Percentiles rank a stretch among this genome's conserved stretches.
phyloP scores from a whole-genome alignment of 768 basidiomycete species.

The Mycena pura region DNA sequence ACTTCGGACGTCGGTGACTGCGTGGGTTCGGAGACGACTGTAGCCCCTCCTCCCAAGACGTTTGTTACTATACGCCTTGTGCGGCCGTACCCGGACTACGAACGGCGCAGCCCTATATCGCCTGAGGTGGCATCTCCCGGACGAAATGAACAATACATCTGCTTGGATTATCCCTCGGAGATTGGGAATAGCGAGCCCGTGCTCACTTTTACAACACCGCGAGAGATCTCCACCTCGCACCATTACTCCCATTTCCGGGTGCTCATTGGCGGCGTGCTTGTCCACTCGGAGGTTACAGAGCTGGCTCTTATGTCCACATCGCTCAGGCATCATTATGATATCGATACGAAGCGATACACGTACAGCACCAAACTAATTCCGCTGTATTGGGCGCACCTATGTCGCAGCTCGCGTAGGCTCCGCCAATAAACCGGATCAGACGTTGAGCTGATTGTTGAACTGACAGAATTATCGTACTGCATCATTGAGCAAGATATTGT shows the following conservation, averaged over 20 bases:
- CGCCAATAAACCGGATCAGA: background rate
- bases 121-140: conserved; percentile 5
- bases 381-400: conserved; percentile 33
- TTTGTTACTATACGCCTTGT: conserved; percentile 21
- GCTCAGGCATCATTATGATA: background rate
- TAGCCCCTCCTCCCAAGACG: background rate
- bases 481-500: conserved; percentile 33
- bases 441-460: background rate
- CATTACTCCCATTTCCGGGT: conserved; percentile 33
- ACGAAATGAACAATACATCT: conserved; percentile 16
- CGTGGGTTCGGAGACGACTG: background rate
- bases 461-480: conserved; percentile 31
- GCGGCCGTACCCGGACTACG: background rate
- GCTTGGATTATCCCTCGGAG: conserved; percentile 22
- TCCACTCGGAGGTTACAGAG: conserved; percentile 33
- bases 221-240: conserved; percentile 22
- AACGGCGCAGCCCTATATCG: background rate
- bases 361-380: conserved; percentile 33
- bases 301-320: conserved; percentile 18
- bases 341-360: conserved; percentile 1
- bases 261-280: conserved; percentile 28
- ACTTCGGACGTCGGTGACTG: background rate
- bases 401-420: conserved; percentile 28
- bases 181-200: conserved; percentile 23
- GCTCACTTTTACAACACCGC: conserved; percentile 29